Evolutionary conservation across 345 rosid species (phyloP).

Genomic region (Salix exigua): DNA sequence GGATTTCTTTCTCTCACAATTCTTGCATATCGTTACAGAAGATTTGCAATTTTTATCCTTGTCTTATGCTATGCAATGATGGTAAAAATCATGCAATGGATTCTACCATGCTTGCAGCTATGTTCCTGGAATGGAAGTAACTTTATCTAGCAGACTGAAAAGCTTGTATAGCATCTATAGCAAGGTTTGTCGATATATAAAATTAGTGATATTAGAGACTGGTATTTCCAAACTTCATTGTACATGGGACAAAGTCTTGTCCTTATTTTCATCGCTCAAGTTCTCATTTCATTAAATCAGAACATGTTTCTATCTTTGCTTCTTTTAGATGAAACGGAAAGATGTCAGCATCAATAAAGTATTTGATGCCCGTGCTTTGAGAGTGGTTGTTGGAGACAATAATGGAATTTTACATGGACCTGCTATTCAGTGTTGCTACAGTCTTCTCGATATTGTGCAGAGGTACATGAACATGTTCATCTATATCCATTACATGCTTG

Average conservation of each 20-base stretch:
- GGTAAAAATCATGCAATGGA: no score
- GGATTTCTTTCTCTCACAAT: constrained; percentile 20
- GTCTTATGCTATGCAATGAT: not conserved
- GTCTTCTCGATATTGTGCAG: constrained; percentile 59
- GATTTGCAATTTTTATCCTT: not conserved
- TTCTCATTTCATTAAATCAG: not conserved
- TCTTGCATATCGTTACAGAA: constrained; percentile 10
- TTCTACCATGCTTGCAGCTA: constrained; percentile 43
- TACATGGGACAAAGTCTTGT: no score
- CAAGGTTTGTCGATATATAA: constrained; percentile 37
- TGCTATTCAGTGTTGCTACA: constrained; percentile 70
- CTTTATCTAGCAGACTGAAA: constrained; percentile 60
- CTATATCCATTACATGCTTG: not conserved
- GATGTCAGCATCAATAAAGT: constrained; percentile 58
- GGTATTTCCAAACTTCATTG: no score
- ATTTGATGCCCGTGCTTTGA: constrained; percentile 69
- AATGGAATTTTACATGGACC: constrained; percentile 68
- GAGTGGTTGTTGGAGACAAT: constrained; percentile 73
- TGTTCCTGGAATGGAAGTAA: constrained; percentile 78
- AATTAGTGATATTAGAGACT: not conserved
- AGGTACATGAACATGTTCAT: constrained; percentile 32
- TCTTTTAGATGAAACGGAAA: constrained; percentile 62
- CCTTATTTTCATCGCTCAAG: not conserved
- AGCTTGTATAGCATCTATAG: constrained; percentile 63
- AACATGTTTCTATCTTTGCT: not conserved